Base-by-base conservation (phyloP, 106 monocot genomes). In the Alisma plantagoaquatica region DNA sequence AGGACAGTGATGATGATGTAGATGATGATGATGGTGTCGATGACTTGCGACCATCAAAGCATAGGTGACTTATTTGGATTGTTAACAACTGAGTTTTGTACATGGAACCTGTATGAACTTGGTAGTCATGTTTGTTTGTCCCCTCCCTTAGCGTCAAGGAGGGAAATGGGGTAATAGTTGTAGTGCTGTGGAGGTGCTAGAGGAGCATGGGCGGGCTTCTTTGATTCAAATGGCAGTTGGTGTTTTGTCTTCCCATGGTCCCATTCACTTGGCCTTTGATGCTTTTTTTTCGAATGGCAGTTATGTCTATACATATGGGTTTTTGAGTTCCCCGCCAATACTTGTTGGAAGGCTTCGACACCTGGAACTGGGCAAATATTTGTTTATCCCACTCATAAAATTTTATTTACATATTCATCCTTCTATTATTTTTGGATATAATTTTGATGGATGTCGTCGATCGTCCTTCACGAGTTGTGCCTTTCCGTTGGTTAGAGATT, bases 1-100 rank as follows among this genome's bases (percentile, higher is more conserved):
- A 51, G 2, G 81, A 60, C 29, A 73, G 77, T 20, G 63, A 74
- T 10, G 68, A 65, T 7, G 60, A 50, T 20, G 4, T 50, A 1
- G 74, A 66, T 53, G 65, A 71, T 62, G 73, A 80, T 38, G 42
- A 53, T 44, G 70, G 69, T 10, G 79, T 79, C 24, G 79, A 75
- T 19, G 42, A 41, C 26, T 52, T 46, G 43, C 67, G 69, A 46
- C 53, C 69, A 26, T 61, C 73, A 17, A 84, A 79, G 64, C 70
- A 51, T 17, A 64, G 9, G 19, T 48, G 48, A 26, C 10, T 67
- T 46, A 67, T 41, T 45, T 18, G 51, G 23, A 5, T 26, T 18
- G n/a, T n/a, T n/a, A n/a, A n/a, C n/a, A n/a, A n/a, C n/a, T n/a
- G n/a, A n/a, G n/a, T 26, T 17, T n/a, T 38, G 25, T 9, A 6